phyloP scores from a whole-genome alignment of 1,284 basidiomycete species.

The Austroboletus niveus region DNA sequence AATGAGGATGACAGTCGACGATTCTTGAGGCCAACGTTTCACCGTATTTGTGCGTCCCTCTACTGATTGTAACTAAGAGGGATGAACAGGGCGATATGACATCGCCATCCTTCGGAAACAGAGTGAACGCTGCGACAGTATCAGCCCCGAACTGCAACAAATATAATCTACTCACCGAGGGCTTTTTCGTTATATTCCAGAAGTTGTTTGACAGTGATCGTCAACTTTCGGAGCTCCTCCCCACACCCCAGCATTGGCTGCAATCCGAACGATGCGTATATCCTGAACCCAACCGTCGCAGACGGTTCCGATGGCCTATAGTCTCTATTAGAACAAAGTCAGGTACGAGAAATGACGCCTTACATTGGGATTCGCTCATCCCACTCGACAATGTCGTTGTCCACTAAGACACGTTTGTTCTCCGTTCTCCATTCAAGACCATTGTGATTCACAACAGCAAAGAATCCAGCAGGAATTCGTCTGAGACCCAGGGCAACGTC shows the following conservation, averaged over 20 bases:
- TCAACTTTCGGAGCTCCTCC: too few relatives aligned
- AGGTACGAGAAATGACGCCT: not conserved
- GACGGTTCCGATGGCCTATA: not conserved
- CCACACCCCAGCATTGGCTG: not conserved
- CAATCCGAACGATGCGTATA: not conserved
- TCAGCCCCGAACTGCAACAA: too few relatives aligned
- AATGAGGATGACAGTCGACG: not conserved
- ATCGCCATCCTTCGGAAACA: too few relatives aligned
- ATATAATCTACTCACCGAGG: too few relatives aligned
- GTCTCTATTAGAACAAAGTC: not conserved
- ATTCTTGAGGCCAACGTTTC: not conserved
- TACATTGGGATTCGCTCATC: not conserved
- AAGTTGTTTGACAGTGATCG: too few relatives aligned
- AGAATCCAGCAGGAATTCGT: not conserved
- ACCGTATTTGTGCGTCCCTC: not conserved
- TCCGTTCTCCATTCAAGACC: not conserved
- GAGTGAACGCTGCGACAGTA: too few relatives aligned
- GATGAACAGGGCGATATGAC: not conserved
- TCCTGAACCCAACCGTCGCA: not conserved
- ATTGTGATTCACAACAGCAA: not conserved
- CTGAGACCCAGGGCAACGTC: not conserved
- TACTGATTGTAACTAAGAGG: not conserved
- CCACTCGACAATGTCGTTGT: not conserved
- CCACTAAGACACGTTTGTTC: not conserved
- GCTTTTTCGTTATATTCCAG: too few relatives aligned